Base-by-base conservation (phyloP, 306 rosid species). In the Glycyrrhiza uralensis region DNA sequence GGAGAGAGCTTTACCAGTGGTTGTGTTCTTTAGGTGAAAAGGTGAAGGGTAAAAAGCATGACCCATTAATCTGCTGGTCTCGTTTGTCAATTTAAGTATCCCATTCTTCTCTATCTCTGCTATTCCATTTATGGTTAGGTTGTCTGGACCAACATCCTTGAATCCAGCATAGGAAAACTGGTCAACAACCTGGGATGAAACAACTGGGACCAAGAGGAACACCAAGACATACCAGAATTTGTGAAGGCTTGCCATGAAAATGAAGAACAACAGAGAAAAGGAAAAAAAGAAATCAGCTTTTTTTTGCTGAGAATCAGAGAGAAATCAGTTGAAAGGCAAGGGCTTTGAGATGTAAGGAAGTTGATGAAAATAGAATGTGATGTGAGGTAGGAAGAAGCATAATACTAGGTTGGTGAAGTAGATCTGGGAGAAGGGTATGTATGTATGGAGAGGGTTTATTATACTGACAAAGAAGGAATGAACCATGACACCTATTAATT, bases 21-120 rank as follows among this genome's bases (percentile, higher is more conserved):
- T 62, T 26, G 85, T 81, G 90, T 89, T 86, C 70, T 83, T 92
- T 28, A 92, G 28, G 26, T 51, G 87, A 69, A 92, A 44, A 0
- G 92, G 84, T 11, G 77, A 55, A 2, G 72, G 69, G 41, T 85
- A 86, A 10, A 92, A 83, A 22, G 92, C 94, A 38, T 77, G 87
- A 0, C 97, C 96, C 59, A 78, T 45, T 44, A 83, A 50, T 47
- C 96, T 81, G 51, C 84, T 78, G 58, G 90, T 89, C 6, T 83
- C 94, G 64, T 87, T 86, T 24, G 98, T 92, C 26, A 92, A 68
- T 32, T 66, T 83, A 22, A 92, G 54, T 17, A 89, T 74, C 8
- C 98, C 96, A 24, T 60, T 84, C 11, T 61, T 33, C 24, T 78
- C 55, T 7, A 89, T 80, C 33, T 87, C 77, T 5, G 98, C 90